Conservation (phyloP, 179 eudicot species). For the Drosera spatulata region DNA sequence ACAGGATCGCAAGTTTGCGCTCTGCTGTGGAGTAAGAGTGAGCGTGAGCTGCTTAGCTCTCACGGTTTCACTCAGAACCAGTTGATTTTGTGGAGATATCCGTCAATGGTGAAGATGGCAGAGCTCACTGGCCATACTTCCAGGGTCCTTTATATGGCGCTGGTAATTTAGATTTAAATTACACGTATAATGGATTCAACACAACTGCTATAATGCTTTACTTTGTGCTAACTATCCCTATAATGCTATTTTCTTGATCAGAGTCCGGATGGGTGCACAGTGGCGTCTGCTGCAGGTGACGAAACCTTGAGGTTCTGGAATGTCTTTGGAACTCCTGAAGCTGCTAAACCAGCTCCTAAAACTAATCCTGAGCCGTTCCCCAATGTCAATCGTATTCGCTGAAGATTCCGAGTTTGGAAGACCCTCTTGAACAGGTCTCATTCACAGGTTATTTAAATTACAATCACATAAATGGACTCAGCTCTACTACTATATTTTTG, state of each 20-base stretch:
- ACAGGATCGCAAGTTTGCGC: conserved; percentile 85
- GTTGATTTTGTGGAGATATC: conserved; percentile 87
- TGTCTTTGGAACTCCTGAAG: conserved; percentile 75
- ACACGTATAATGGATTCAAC: no score
- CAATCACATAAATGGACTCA: no score
- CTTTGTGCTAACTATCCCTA: not conserved
- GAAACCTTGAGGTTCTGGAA: conserved; percentile 74
- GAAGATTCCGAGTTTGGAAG: conserved; percentile 1
- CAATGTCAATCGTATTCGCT: conserved; percentile 57
- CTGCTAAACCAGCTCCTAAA: conserved; percentile 54
- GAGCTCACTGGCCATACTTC: conserved; percentile 87
- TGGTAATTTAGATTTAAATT: conserved; percentile 9
- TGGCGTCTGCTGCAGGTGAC: conserved; percentile 79
- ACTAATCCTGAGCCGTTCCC: conserved; percentile 55
- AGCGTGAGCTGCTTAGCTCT: conserved; percentile 78
- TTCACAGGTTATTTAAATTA: no score
- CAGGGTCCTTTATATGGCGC: conserved; percentile 76
- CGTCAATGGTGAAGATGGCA: conserved; percentile 84
- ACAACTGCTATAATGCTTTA: no score
- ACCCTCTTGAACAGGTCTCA: not conserved
- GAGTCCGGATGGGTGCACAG: conserved; percentile 65
- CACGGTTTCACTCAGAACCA: conserved; percentile 90
- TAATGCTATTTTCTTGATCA: conserved; percentile 12
- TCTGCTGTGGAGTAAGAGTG: conserved; percentile 79
- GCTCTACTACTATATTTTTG: no score